Evolutionary conservation across 148 eudicot genomes (phyloP), one percentile per base, ranked within the genome.

Genomic region (Pouteria glomerata): DNA sequence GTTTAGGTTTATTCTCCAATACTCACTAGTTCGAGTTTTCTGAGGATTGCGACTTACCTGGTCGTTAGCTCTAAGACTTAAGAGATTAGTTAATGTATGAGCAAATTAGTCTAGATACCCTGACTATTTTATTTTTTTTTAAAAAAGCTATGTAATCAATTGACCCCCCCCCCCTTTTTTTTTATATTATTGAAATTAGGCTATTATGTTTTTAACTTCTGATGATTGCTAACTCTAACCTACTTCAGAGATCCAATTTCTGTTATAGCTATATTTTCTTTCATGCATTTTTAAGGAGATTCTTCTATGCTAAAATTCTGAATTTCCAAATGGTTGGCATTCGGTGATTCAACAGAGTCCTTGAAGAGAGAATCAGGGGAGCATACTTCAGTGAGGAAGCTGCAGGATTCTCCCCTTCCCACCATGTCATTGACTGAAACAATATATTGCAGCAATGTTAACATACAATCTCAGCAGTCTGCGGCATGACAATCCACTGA

Each of bases 311-410:
- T 0, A 31, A 3, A 66, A 15, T 11, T 47, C 23, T 71, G 45
- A 14, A 39, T 41, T 45, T 59, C 35, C 31, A 3, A 21, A 14
- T 39, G 41, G 57, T n/a, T 35, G 44, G 6, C 6, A 39, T 42
- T 26, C 27, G 3, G n/a, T 45, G 24, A 0, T 57, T 31, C 42
- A 47, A 56, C 72, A 83, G 83, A 68, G 63, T 65, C 82, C 34
- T 75, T 78, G 74, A 75, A 66, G 63, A 72, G 42, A 57, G 70
- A 65, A 64, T 73, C 81, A 29, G 64, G 66, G 39, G 5, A 69
- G 53, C 18, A 68, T 59, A 64, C 48, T 68, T 75, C 77, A 27
- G 45, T 51, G 65, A 72, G 58, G 51, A 66, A 58, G 56, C 57
- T 72, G 51, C 39, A 37, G 13, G 71, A 66, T 29, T 68, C 77